Evolutionary conservation across 192 early-diverging fungal genomes (phyloP), one percentile per base, ranked within the genome.

Genomic region (Allomyces arbusculus): DNA sequence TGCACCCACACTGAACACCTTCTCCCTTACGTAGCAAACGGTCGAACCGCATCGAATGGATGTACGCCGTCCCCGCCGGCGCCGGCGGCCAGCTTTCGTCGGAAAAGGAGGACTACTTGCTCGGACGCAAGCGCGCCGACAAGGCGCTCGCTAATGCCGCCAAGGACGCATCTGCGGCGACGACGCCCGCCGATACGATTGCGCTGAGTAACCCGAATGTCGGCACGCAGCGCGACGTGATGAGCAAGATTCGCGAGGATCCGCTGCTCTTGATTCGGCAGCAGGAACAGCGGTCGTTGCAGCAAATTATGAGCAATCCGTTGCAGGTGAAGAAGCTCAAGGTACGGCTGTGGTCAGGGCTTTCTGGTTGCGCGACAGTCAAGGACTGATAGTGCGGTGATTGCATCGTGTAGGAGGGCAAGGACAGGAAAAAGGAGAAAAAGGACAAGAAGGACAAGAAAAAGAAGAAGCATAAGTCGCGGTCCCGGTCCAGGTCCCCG

Each of bases 11-110:
- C 66, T 66, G 55, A 58, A 69, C 24, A 16, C 24, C 45, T 14
- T 40, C n/a, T 24, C 65, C n/a, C 14, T 12, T 63, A 12, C 50
- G 62, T 55, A 84, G 81, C 61, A 86, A 84, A 68, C 70, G 76
- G 24, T 76, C 73, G n/a, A 88, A 93, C 58, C 80, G 86, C 43
- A 70, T 98, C 3, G 94, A 96, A 67, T 98, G 95, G 95, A 96
- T 98, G 91, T 98, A 98, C 68, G 81, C 81, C 58, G 81, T 82
- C 22, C 89, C 82, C 4, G 88, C 89, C 4, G 76, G 77, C 58
- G 76, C 66, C 24, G 62, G 63, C 44, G 70, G 64, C 14, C 67
- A 65, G 6, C 65, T 45, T 11, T 72, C 69, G 7, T 79, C 89
- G 62, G 91, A 92, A 61, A 76, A 87, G 63, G 95, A 98, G 70